A percentile compares a stretch with the other conserved stretches of the same genome.
phyloP scores from a whole-genome alignment of 805 yeast species.

The Metschnikowia baotianmanensis region DNA sequence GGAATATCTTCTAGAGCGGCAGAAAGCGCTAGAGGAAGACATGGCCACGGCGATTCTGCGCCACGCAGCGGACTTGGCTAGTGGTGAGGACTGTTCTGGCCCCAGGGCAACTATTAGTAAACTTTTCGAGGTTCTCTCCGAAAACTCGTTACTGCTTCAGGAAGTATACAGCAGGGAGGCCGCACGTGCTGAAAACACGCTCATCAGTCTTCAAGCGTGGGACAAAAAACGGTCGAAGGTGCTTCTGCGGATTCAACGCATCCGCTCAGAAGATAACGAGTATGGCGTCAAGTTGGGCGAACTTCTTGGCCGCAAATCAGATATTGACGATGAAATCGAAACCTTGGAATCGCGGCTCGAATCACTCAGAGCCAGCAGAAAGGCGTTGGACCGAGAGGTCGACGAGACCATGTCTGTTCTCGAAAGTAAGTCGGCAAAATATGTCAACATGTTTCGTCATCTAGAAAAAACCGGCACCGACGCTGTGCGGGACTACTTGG shows the following conservation, averaged over 20 bases:
- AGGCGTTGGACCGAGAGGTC: conserved; percentile 36
- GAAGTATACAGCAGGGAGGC: conserved; percentile 46
- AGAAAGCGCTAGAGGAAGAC: conserved; percentile 6
- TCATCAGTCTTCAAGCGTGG: conserved; percentile 37
- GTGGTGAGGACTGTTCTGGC: conserved; percentile 14
- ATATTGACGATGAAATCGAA: conserved; percentile 37
- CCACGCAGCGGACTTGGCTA: conserved; percentile 8
- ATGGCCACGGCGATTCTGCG: conserved; percentile 4
- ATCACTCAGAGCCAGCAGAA: conserved; percentile 33
- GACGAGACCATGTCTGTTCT: conserved; percentile 47
- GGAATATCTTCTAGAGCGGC: conserved; percentile 11
- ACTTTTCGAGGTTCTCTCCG: conserved; percentile 30
- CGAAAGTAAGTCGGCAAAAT: conserved; percentile 47
- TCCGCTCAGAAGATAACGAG: conserved; percentile 38
- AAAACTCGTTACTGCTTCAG: conserved; percentile 41
- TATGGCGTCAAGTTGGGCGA: conserved; percentile 42
- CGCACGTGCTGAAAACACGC: conserved; percentile 24
- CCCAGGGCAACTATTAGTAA: conserved; percentile 3
- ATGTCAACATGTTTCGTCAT: conserved; percentile 38
- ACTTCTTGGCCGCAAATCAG: conserved; percentile 32
- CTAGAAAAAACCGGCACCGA: conserved; percentile 38
- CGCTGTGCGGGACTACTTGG: conserved; percentile 30
- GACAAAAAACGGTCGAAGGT: conserved; percentile 36
- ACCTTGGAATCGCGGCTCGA: conserved; percentile 35
- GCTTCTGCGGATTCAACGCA: conserved; percentile 33